These are phyloP conservation scores for Xylariaceae sp. DNA, from an alignment of 2,329 filamentous ascomycete genomes.

Conservation along the genomic window DNA sequence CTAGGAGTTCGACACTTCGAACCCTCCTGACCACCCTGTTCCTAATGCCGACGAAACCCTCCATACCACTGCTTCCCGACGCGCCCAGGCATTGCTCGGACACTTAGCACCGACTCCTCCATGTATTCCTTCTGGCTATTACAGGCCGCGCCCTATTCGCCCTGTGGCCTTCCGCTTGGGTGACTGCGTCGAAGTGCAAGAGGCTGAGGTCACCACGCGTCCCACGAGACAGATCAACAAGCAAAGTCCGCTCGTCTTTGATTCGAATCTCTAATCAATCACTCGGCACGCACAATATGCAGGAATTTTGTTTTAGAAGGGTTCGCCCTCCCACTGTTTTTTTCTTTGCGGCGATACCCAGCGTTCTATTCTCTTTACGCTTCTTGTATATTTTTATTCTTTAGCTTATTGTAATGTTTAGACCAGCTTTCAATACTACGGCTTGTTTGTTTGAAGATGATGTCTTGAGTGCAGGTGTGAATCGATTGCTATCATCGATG, in stretches of 20 bases:
- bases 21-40: background rate
- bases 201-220: background rate
- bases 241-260: background rate
- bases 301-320: background rate
- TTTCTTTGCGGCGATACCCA: conserved; percentile 5
- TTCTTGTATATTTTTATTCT: background rate
- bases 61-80: background rate
- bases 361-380: background rate
- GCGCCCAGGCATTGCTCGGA: background rate
- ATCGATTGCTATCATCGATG: no score
- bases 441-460: background rate
- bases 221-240: background rate
- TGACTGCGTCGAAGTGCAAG: background rate
- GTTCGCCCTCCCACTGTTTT: background rate
- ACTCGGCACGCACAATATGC: background rate
- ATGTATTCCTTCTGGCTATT: background rate
- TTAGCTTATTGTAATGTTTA: conserved; percentile 3
- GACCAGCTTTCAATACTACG: conserved; percentile 2
- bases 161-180: background rate
- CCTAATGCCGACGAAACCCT: background rate
- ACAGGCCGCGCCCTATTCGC: background rate
- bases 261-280: background rate
- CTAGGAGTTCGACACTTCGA: background rate
- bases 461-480: background rate
- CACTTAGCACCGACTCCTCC: background rate